phyloP scores from a whole-genome alignment of 345 rosid genomes.

The Gossypium bickii region DNA sequence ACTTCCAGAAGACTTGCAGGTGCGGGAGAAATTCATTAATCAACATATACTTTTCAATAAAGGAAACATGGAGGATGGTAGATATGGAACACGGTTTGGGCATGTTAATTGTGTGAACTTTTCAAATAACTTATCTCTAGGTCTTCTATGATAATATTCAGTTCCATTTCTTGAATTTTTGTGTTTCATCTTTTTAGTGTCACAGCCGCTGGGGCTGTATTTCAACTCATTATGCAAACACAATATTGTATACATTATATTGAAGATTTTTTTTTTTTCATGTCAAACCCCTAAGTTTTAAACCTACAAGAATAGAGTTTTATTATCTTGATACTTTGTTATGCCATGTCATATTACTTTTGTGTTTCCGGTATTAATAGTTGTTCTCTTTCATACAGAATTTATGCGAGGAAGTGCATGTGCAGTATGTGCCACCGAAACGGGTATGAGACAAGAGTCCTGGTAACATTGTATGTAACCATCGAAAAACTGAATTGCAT shows the following conservation, averaged over 20 bases:
- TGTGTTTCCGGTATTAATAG: not conserved
- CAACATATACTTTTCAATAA: not conserved
- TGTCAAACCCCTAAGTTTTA: not conserved
- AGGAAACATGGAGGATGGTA: not conserved
- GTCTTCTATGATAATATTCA: not conserved
- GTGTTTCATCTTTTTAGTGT: not conserved
- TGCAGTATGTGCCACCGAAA: slow-evolving; percentile 74
- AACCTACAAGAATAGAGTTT: not conserved
- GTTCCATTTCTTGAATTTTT: not conserved
- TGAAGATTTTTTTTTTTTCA: not conserved
- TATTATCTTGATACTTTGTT: not conserved
- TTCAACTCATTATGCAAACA: not conserved
- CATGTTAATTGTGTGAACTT: not conserved
- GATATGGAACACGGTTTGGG: not conserved
- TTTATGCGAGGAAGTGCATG: slow-evolving; percentile 74
- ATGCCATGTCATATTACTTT: not conserved
- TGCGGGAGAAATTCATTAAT: slow-evolving; percentile 14
- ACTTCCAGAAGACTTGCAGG: slow-evolving; percentile 69
- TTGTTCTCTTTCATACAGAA: slow-evolving; percentile 37
- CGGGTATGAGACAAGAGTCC: slow-evolving; percentile 30
- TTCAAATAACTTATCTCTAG: not conserved
- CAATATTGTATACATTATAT: not conserved
- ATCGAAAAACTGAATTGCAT: not conserved
- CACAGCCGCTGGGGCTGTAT: not conserved
- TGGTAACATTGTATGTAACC: not conserved